Percentiles rank a stretch among this genome's conserved stretches.
Evolutionary conservation across 2,329 filamentous ascomycete genomes (phyloP).

Genomic region (Fusarium floridanum): DNA sequence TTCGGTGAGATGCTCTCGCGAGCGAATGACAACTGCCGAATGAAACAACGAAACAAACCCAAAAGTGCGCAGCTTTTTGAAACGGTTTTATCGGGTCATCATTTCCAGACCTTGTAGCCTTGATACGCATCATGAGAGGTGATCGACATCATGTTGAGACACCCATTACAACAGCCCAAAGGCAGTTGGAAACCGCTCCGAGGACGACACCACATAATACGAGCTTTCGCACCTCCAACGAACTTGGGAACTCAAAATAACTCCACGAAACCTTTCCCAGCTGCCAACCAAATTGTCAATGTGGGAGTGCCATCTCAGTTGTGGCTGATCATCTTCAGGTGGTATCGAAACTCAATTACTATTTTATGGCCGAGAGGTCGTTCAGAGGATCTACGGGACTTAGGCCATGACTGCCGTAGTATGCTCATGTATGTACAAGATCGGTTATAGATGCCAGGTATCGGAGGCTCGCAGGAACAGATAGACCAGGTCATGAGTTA

Average conservation of each 20-base stretch:
- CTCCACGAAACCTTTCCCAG: neutral
- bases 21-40: neutral
- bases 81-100: neutral
- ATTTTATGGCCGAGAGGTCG: neutral
- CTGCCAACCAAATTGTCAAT: neutral
- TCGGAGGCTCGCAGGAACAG: neutral
- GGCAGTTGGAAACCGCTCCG: neutral
- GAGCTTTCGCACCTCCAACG: neutral
- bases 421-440: neutral
- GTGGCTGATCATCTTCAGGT: neutral
- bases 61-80: neutral
- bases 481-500: neutral
- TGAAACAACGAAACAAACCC: neutral
- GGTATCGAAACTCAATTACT: neutral
- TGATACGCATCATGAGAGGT: neutral
- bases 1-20: neutral
- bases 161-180: neutral
- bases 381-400: neutral
- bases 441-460: neutral
- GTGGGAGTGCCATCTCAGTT: neutral
- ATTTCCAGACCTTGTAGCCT: no score
- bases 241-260: neutral
- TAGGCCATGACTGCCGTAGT: neutral
- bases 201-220: neutral
- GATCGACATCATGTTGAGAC: neutral